Evolutionary conservation across 2,329 filamentous ascomycete species (phyloP).

Genomic region (Nemania bipapillata): DNA sequence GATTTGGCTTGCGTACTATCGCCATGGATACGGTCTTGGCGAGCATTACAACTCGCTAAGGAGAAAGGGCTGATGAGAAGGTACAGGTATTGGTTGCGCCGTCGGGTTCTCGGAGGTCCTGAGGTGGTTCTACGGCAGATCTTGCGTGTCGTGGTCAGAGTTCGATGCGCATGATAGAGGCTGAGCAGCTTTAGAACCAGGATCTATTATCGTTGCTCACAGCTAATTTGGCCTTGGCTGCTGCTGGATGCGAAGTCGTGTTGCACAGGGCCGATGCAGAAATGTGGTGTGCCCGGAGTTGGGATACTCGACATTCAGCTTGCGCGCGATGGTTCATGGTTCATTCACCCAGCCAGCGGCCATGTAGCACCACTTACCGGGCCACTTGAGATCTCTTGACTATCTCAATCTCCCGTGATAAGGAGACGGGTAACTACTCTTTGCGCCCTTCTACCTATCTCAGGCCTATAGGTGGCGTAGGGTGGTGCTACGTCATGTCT

Average conservation of each 20-base stretch:
- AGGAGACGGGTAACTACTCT: too few species aligned
- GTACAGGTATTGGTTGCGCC: too few species aligned
- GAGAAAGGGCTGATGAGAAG: conserved; percentile 51
- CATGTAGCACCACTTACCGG: neutral
- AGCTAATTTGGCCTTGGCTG: neutral
- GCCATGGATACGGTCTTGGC: conserved; percentile 90
- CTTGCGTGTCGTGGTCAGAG: neutral
- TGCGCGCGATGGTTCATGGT: neutral
- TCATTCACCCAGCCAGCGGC: neutral
- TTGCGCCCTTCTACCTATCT: too few species aligned
- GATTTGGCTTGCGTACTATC: conserved; percentile 94
- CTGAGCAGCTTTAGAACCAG: neutral
- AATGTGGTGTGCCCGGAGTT: neutral
- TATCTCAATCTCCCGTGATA: neutral
- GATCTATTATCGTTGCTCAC: neutral
- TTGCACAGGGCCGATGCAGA: neutral
- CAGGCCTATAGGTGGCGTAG: too few species aligned
- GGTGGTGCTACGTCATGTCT: too few species aligned
- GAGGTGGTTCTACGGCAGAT: neutral
- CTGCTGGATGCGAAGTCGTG: neutral
- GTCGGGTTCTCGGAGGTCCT: neutral
- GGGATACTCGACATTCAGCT: neutral
- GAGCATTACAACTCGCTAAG: conserved; percentile 96
- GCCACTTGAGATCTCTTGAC: neutral
- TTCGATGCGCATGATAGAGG: neutral